Evolutionary conservation across 2,329 filamentous ascomycete species (phyloP), one percentile per base, ranked within the genome.

Genomic region (Colletotrichum incanum): DNA sequence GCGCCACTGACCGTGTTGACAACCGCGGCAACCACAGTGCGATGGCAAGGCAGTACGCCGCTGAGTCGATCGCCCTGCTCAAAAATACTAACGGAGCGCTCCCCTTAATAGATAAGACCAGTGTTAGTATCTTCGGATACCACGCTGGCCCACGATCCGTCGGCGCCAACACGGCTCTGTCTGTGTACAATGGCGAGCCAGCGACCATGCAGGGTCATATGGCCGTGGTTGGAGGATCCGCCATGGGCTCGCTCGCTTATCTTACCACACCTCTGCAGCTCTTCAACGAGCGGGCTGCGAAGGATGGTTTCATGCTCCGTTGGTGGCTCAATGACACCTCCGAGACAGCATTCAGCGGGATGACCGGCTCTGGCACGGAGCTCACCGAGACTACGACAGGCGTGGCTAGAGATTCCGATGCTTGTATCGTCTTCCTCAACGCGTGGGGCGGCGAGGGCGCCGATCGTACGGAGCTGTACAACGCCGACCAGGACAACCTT

Each of bases 371-470:
- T 1, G 77, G 80, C 31, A 74, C 77, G 60, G 54, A 80, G 52
- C 31, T 74, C 0, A 71, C 76, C 9, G 74, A 61, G 70, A 78
- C 0, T 63, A 73, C 14, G 73, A 79, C 91, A 0, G 76, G 80
- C 12, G 86, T 92, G 2, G 82, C 87, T 49, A 72, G 34, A 11
- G 28, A 64, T 12, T 85, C 87, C 2, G 87, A 95, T 76, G 86
- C 94, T 6, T 96, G 94, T 74, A 80, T 92, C 3, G 89, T 92
- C 0, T 89, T 93, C 74, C 87, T 89, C 74, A 93, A 93, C 76
- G 88, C 86, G 11, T 93, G 92, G 80, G 90, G 92, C 1, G 91
- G 92, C 3, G 94, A 97, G 81, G 93, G 92, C 1, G 92, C 87
- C 74, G 87, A 94, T 70, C 86, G 90, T 60, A 83, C 88, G 0